Evolutionary conservation across 2,329 filamentous ascomycete species (phyloP), one percentile per base, ranked within the genome.

Genomic region (Talaromyces sp.): DNA sequence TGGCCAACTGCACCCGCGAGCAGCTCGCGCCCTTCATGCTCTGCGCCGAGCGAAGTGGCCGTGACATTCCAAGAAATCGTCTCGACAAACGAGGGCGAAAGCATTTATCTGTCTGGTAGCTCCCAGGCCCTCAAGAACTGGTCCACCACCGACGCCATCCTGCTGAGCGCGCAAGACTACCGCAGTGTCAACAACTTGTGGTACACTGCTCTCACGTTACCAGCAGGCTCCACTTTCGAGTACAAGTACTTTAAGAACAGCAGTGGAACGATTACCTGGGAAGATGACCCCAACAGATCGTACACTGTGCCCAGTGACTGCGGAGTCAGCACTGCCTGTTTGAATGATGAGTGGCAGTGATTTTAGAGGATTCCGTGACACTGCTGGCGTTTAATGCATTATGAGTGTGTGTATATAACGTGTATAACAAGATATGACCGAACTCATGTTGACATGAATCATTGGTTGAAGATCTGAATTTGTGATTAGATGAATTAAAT

Each of bases 221-320:
- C 78, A 0, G 79, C 84, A 0, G 88, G 87, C 2, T 78, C 79
- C 55, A 75, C 72, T 2, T 77, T 91, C 51, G 69, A 85, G 75
- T 91, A 90, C 73, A 91, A 91, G 77, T 92, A 85, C 70, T 82
- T 91, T 67, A 82, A 84, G 56, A 81, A 88, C 47, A 78, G 73
- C 0, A 81, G 83, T 66, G 84, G 86, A 0, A 76, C 75, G 0
- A 74, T 88, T 9, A 79, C 74, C 2, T 91, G 88, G 88, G 88
- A 92, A 76, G 78, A 76, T 55, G 88, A 88, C 65, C 75, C 78
- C 4, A 79, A 81, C 63, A 71, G 76, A 30, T 67, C 61, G 28
- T 80, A 75, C 62, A 77, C 72, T 0, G 77, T 81, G 19, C 73
- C 76, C 1, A 69, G 64, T 36, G 72, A 69, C 30, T 78, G 78